Conservation (phyloP, 2,329 filamentous ascomycete genomes). For the Phoma sp. region DNA sequence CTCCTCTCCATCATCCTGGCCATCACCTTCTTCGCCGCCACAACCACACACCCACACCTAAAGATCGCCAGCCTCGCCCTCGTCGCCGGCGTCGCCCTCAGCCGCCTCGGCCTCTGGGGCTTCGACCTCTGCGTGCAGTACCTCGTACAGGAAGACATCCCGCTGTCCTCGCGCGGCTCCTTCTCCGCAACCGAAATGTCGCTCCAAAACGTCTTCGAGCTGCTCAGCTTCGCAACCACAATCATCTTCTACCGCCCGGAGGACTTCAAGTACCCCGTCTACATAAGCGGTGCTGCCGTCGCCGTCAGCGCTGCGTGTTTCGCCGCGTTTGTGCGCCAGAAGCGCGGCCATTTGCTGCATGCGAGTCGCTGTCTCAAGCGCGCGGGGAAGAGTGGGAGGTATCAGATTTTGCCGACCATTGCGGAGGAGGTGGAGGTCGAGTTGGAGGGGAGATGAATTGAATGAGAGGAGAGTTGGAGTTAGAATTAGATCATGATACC, state of each 20-base stretch:
- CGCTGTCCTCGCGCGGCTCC: slow-evolving; percentile 58
- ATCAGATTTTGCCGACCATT: slow-evolving; percentile 31
- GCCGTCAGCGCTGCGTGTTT: slow-evolving; percentile 59
- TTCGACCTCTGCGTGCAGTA: slow-evolving; percentile 57
- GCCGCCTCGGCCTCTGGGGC: slow-evolving; percentile 55
- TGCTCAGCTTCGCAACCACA: slow-evolving; percentile 70
- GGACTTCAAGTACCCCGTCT: slow-evolving; percentile 69
- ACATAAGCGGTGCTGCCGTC: slow-evolving; percentile 64
- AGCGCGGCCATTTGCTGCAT: slow-evolving; percentile 61
- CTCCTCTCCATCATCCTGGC: slow-evolving; percentile 59
- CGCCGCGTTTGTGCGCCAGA: slow-evolving; percentile 62
- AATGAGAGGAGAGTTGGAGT: too few species aligned
- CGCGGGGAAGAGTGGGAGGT: slow-evolving; percentile 17
- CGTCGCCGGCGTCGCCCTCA: slow-evolving; percentile 49
- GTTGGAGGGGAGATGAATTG: too few species aligned
- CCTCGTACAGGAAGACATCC: slow-evolving; percentile 55
- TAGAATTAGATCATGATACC: too few species aligned
- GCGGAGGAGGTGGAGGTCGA: slow-evolving; percentile 28
- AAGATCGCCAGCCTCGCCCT: slow-evolving; percentile 39
- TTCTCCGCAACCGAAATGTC: slow-evolving; percentile 74
- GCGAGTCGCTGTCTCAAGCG: slow-evolving; percentile 30
- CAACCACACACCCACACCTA: slow-evolving; percentile 15
- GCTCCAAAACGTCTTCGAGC: slow-evolving; percentile 73
- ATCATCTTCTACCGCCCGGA: slow-evolving; percentile 68
- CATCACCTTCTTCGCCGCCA: slow-evolving; percentile 35